Percentiles rank a stretch among this genome's conserved stretches.
These are phyloP conservation scores for Anisodus acutangulus DNA, from an alignment of 257 asterid genomes.

Conservation along the genomic window DNA sequence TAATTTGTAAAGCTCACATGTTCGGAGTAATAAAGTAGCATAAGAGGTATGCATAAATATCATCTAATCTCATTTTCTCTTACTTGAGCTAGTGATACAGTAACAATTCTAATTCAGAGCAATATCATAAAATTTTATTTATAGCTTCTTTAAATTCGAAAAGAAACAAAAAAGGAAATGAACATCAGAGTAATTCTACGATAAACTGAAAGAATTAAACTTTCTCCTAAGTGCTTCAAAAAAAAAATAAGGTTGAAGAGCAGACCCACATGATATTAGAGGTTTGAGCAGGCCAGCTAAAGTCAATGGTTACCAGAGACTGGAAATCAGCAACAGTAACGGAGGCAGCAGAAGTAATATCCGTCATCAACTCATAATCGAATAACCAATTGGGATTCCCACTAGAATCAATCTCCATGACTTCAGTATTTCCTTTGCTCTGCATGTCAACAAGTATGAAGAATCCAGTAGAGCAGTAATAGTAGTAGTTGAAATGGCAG, in stretches of 20 bases:
- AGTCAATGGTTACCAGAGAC: neutral
- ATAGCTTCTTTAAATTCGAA: too few relatives aligned
- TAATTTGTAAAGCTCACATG: too few relatives aligned
- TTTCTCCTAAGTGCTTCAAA: neutral
- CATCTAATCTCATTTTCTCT: neutral
- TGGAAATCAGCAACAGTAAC: conserved; percentile 17
- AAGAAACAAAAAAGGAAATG: too few relatives aligned
- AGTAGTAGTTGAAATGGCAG: conserved; percentile 22
- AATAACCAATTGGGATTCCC: conserved; percentile 36
- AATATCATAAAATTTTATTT: neutral
- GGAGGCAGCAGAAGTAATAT: conserved; percentile 33
- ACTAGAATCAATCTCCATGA: conserved; percentile 32
- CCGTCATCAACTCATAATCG: conserved; percentile 40
- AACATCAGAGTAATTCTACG: too few relatives aligned
- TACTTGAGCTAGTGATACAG: neutral
- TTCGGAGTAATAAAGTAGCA: neutral
- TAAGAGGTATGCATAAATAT: neutral
- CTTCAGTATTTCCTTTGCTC: neutral
- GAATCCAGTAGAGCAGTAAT: neutral
- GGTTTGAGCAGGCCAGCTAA: conserved; percentile 36
- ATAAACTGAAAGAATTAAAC: neutral
- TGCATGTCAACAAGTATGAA: neutral
- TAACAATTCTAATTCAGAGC: neutral
- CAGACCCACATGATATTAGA: conserved; percentile 29
- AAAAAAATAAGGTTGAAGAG: neutral